These are phyloP conservation scores for Trypanosomatidae sp. DNA, from an alignment of 208 protist species.

Conservation along the genomic window DNA sequence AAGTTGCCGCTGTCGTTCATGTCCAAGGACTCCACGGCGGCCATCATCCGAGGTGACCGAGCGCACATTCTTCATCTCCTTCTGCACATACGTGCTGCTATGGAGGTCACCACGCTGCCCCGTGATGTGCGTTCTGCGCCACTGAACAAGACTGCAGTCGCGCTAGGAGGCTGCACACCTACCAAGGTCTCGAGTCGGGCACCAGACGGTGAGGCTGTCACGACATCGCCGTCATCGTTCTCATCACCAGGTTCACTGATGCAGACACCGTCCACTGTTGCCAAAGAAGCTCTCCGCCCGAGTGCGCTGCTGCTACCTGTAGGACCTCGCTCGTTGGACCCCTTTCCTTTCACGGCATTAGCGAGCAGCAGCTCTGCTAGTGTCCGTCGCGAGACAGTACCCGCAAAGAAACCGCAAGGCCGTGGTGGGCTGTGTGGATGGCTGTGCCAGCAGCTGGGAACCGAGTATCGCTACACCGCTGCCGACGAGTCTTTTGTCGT, in stretches of 20 bases:
- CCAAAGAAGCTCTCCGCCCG: background rate
- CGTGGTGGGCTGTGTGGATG: constrained; percentile 30
- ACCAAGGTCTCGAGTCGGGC: background rate
- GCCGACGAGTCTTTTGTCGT: constrained; percentile 47
- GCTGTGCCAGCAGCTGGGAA: constrained; percentile 46
- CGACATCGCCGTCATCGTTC: background rate
- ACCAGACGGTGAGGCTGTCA: constrained; percentile 20
- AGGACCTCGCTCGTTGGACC: background rate
- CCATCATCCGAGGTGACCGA: constrained; percentile 50
- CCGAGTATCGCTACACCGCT: constrained; percentile 46
- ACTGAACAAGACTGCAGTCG: background rate
- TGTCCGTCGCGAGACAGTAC: background rate
- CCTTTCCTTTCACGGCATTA: too few species aligned
- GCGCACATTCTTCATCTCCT: constrained; percentile 47
- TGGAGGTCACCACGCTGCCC: constrained; percentile 1
- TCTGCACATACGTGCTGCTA: constrained; percentile 16
- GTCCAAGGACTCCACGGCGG: constrained; percentile 22
- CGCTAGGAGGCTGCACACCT: background rate
- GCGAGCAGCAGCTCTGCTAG: background rate
- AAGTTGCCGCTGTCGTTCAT: constrained; percentile 9
- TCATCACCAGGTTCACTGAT: background rate
- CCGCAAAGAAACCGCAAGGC: background rate
- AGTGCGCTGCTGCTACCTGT: background rate
- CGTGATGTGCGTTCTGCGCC: background rate
- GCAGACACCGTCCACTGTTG: constrained; percentile 5